Percentiles rank a stretch among this genome's conserved stretches.
Conservation (phyloP, 176 grass and related monocot species). For the Hyparrhenia diplandra region DNA sequence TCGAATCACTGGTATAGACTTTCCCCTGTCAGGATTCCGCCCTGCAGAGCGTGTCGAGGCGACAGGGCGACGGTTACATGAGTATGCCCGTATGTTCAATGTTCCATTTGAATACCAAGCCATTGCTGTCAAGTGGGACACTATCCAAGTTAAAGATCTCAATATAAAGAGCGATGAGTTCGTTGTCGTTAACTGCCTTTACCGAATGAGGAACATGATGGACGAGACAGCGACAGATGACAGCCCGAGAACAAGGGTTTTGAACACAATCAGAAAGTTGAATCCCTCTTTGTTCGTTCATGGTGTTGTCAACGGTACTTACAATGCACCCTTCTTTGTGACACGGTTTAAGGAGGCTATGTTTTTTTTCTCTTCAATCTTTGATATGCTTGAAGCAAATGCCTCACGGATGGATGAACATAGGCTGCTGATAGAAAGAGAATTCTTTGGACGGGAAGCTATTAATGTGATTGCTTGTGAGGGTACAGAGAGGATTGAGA, state of each 20-base stretch:
- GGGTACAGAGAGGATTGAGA: slow-evolving; percentile 44
- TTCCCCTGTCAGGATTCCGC: slow-evolving; percentile 39
- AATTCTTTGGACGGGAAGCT: slow-evolving; percentile 32
- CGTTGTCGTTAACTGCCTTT: slow-evolving; percentile 33
- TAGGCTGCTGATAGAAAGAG: slow-evolving; percentile 30
- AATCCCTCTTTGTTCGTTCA: slow-evolving; percentile 39
- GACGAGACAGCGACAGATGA: slow-evolving; percentile 34
- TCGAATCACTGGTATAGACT: slow-evolving; percentile 31
- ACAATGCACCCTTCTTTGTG: slow-evolving; percentile 47
- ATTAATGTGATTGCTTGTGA: slow-evolving; percentile 46
- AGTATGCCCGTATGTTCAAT: slow-evolving; percentile 37
- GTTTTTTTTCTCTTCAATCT: slow-evolving; percentile 35
- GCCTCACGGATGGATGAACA: slow-evolving; percentile 8
- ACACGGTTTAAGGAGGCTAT: slow-evolving; percentile 46
- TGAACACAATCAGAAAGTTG: slow-evolving; percentile 42
- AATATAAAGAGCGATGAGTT: slow-evolving; percentile 19
- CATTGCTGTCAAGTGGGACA: slow-evolving; percentile 41
- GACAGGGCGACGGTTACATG: slow-evolving; percentile 18
- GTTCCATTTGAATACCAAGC: slow-evolving; percentile 27
- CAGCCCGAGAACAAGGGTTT: slow-evolving; percentile 40
- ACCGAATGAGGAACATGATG: slow-evolving; percentile 44
- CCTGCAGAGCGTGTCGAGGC: slow-evolving; percentile 37
- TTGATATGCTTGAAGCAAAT: slow-evolving; percentile 41
- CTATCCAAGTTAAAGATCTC: slow-evolving; percentile 33
- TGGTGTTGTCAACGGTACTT: slow-evolving; percentile 37